These are phyloP conservation scores for Quercus alba DNA, from an alignment of 306 rosid genomes.

Conservation along the genomic window DNA sequence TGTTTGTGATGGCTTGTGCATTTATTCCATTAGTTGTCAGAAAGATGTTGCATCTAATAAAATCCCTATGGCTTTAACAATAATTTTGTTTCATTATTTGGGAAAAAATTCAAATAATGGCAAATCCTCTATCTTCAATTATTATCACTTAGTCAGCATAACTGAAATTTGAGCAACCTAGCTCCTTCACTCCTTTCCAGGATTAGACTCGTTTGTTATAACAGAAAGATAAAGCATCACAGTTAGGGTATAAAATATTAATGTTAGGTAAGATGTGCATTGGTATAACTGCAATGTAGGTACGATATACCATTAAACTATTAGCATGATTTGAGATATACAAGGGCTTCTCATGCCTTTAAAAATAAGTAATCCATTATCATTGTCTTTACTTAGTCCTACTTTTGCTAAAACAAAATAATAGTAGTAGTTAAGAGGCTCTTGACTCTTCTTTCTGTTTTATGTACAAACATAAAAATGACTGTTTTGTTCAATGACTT, in stretches of 20 bases:
- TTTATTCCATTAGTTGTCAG: not conserved
- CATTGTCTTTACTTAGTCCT: not conserved
- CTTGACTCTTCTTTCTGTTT: not conserved
- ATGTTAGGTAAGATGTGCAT: constrained; percentile 21
- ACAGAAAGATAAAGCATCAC: constrained; percentile 14
- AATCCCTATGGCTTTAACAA: not conserved
- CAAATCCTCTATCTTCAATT: not conserved
- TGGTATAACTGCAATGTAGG: constrained; percentile 25
- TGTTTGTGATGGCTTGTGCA: not conserved
- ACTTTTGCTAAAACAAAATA: too few relatives aligned
- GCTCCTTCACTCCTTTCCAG: not conserved
- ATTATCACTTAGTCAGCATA: not conserved
- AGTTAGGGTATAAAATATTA: not conserved
- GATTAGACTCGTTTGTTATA: not conserved
- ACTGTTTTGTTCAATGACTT: not conserved
- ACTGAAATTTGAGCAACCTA: not conserved
- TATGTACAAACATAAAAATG: too few relatives aligned
- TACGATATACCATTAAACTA: not conserved
- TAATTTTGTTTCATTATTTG: not conserved
- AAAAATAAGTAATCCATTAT: not conserved
- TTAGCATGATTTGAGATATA: not conserved
- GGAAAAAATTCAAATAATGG: not conserved
- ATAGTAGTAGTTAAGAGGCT: not conserved
- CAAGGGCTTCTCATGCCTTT: not conserved
- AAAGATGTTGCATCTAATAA: not conserved